Evolutionary conservation across 345 rosid genomes (phyloP), one percentile per base, ranked within the genome.

Genomic region (Acer yangbiense): DNA sequence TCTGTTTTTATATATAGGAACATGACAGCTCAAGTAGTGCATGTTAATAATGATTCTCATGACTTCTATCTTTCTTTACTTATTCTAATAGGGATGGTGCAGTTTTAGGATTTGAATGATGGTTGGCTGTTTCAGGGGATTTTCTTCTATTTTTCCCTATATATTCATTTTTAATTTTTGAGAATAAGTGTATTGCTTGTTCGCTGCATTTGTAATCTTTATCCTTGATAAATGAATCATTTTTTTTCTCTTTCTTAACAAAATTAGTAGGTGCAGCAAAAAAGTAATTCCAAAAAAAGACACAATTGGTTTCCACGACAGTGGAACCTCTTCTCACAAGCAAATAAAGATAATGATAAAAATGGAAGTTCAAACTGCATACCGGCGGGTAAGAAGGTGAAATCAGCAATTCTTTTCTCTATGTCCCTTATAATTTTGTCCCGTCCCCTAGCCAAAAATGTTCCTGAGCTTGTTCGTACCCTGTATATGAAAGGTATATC

Each of bases 381-480:
- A 94, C 99, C 99, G 64, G 77, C 87, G 20, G 99, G 98, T 69
- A 94, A 86, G 88, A 96, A 96, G 73, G 94, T 81, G 73, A 91
- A 94, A 90, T 94, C 97, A 71, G 97, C 83, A 76, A 96, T 94
- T 78, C 94, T 91, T 80, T 91, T 86, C 89, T 96, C 99, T 77
- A 94, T 94, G 11, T 83, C 83, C 77, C 94, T 83, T 76, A 96
- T 72, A 54, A 75, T 85, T 84, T 91, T 92, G 82, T 96, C 97
- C 54, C 88, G 87, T 14, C 97, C 97, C 90, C 99, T 87, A 3
- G 80, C 7, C 39, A 96, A 85, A 82, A 96, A 96, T 13, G 97
- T 91, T 32, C 97, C 97, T 39, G 95, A 92, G 84, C 97, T 94
- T 20, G 98, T 94, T 18, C 98, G 89, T 57, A 94, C 99, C 86